phyloP scores from a whole-genome alignment of 768 basidiomycete genomes.

The Melanogaster broomeanus region DNA sequence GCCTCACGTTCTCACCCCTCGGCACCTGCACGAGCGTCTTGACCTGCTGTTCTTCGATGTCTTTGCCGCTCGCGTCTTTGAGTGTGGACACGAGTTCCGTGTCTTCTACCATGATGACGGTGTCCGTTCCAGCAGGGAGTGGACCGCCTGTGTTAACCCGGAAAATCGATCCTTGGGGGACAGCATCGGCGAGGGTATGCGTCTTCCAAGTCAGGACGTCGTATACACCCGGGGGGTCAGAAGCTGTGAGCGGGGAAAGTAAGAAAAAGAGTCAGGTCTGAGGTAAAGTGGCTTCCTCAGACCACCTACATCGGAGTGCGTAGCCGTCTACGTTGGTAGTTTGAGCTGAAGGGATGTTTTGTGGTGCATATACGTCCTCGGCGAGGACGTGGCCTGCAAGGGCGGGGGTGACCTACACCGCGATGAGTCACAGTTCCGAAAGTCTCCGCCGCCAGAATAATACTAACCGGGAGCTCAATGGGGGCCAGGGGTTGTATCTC shows the following conservation, averaged over 20 bases:
- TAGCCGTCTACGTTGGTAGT: conserved; percentile 92
- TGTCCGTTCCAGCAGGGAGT: conserved; percentile 70
- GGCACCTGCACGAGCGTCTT: conserved; percentile 64
- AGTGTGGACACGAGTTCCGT: conserved; percentile 67
- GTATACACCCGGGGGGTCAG: conserved; percentile 65
- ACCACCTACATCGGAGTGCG: conserved; percentile 64
- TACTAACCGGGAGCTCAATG: conserved; percentile 45
- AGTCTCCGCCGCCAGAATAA: neutral
- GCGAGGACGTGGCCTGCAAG: conserved; percentile 75
- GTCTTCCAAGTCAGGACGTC: conserved; percentile 62
- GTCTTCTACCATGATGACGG: conserved; percentile 94
- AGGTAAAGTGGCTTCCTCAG: neutral
- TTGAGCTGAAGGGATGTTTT: conserved; percentile 59
- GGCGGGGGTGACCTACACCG: conserved; percentile 51
- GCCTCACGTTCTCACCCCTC: conserved; percentile 69
- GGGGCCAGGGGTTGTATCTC: conserved; percentile 46
- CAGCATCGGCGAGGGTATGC: conserved; percentile 25
- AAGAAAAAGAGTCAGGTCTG: neutral
- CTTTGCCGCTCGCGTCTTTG: conserved; percentile 37
- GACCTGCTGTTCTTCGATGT: conserved; percentile 71
- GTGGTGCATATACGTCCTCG: conserved; percentile 67
- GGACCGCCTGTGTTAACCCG: conserved; percentile 89
- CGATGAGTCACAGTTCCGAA: neutral
- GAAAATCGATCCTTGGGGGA: conserved; percentile 48
- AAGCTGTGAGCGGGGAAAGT: conserved; percentile 42